Conservation (phyloP, 306 rosid genomes). For the Medicago truncatula region DNA sequence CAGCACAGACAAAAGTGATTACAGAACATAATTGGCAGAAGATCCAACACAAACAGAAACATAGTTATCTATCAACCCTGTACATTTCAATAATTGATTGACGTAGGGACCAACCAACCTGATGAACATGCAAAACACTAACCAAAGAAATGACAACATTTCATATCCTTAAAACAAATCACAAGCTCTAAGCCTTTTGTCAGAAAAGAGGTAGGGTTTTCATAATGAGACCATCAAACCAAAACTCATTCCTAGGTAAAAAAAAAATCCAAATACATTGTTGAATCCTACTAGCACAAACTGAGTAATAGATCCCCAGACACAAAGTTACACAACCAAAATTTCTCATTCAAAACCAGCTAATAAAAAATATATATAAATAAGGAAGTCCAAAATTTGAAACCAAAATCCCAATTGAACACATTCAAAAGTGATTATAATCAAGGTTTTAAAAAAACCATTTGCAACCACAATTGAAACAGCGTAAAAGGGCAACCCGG, state of each 20-base stretch:
- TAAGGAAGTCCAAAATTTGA: no score
- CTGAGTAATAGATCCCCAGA: no score
- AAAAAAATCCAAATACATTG: no score
- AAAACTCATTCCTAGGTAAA: no score
- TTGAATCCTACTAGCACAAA: no score
- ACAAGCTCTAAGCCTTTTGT: neutral
- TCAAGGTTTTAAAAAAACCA: neutral
- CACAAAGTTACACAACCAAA: no score
- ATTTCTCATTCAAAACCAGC: no score
- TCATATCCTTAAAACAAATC: neutral
- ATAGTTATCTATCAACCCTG: conserved; percentile 3
- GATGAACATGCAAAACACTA: conserved; percentile 33
- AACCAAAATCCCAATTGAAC: neutral
- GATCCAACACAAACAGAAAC: conserved; percentile 26
- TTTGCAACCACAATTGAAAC: conserved; percentile 19
- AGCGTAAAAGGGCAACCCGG: no score
- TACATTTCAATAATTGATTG: conserved; percentile 35
- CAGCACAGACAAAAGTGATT: conserved; percentile 4
- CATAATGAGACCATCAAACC: no score
- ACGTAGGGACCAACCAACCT: conserved; percentile 29
- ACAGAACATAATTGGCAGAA: conserved; percentile 24
- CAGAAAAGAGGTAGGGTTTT: neutral
- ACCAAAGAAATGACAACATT: conserved; percentile 40
- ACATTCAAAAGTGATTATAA: conserved; percentile 2
- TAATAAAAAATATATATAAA: no score